Evolutionary conservation across 2,329 filamentous ascomycete genomes (phyloP).

Genomic region (Microsporum audouinii): DNA sequence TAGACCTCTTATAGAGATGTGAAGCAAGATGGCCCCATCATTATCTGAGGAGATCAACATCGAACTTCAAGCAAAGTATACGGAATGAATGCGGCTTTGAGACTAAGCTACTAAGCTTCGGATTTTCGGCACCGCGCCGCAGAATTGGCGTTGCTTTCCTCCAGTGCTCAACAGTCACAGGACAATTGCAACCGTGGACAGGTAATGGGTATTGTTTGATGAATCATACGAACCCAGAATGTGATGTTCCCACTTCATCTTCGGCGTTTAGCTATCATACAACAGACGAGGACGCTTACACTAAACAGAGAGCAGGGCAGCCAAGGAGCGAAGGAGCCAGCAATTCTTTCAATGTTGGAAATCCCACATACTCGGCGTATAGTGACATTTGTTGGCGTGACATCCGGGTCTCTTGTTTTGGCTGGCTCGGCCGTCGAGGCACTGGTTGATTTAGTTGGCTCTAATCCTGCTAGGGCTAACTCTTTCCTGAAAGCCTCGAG

Average conservation of each 20-base stretch:
- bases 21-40: no score
- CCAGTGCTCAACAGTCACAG: slow-evolving; percentile 1
- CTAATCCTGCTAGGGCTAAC: slow-evolving; percentile 1
- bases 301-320: slow-evolving; percentile 7
- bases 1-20: no score
- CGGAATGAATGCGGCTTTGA: no score
- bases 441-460: neutral
- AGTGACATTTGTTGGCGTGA: neutral
- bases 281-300: slow-evolving; percentile 1
- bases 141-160: neutral
- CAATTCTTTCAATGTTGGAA: neutral
- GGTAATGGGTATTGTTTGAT: neutral
- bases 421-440: neutral
- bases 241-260: neutral
- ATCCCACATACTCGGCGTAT: neutral
- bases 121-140: no score
- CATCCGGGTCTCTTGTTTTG: neutral
- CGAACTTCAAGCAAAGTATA: no score
- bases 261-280: slow-evolving; percentile 2
- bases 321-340: neutral
- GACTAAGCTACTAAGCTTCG: no score
- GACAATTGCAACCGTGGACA: neutral
- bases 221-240: neutral
- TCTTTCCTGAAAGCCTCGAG: slow-evolving; percentile 6
- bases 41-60: no score